Conservation (phyloP, 1,284 basidiomycete species). For the Phlebopus sp. region DNA sequence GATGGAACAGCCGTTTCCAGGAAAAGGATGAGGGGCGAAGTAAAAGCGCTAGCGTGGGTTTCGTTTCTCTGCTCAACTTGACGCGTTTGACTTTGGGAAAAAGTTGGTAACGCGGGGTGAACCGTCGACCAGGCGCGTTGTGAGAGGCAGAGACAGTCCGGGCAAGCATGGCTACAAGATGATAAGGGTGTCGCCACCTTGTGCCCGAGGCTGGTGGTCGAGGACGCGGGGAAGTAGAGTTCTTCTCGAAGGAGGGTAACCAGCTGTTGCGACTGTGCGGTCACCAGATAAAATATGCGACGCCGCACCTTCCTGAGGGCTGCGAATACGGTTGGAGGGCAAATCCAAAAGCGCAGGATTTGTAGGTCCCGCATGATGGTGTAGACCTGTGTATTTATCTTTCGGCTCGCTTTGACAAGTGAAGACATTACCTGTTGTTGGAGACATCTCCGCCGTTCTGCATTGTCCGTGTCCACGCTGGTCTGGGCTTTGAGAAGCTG, state of each 20-base stretch:
- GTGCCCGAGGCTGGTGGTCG: not conserved
- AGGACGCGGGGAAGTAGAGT: not conserved
- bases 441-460: constrained; percentile 14
- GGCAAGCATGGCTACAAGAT: constrained; percentile 15
- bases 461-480: constrained; percentile 23
- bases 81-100: constrained; percentile 12
- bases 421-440: not conserved
- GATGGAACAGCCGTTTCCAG: constrained; percentile 17
- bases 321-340: not conserved
- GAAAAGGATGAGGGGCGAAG: constrained; percentile 24
- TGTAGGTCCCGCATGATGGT: not conserved
- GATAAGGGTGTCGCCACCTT: not conserved
- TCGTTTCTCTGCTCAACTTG: constrained; percentile 16
- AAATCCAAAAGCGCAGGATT: constrained; percentile 2
- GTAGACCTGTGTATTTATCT: constrained; percentile 26
- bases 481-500: constrained; percentile 15
- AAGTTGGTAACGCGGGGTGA: constrained; percentile 13
- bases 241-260: constrained; percentile 3
- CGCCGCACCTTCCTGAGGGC: not conserved
- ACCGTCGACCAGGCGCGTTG: constrained; percentile 10
- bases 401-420: constrained; percentile 1
- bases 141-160: constrained; percentile 1
- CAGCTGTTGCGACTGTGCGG: too few relatives aligned
- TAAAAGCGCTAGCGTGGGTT: constrained; percentile 19
- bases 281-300: constrained; percentile 6